Base-by-base conservation (phyloP, 495 filamentous ascomycete species). In the Neurospora sp. region DNA sequence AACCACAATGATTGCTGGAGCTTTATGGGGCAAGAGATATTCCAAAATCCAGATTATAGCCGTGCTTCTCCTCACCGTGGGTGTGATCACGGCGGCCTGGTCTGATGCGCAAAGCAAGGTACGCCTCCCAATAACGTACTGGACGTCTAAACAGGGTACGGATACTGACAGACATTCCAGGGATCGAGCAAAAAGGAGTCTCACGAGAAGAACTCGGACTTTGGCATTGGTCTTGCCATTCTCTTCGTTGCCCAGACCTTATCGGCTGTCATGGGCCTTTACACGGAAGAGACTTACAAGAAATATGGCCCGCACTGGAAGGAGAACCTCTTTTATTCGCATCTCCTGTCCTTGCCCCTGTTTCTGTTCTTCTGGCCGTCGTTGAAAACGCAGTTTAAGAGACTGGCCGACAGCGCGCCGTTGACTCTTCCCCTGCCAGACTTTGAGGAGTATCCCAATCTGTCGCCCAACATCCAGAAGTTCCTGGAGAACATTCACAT, bases 261-360 rank as follows among this genome's bases (percentile, higher is more conserved):
- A 41, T 97, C 94, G 31, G 93, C 96, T 44, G 92, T 94, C 75
- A 98, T 98, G 90, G 96, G 96, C 46, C 87, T 97, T 41, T 99
- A 97, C 82, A 94, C 94, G 0, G 93, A 99, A 80, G 88, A 92
- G 75, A 93, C 94, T 5, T 99, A 98, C 81, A 88, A 88, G 73
- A 87, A 83, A 27, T 92, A 97, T 82, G 94, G 94, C 31, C 90
- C 90, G 42, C 92, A 97, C 83, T 98, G 96, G 94, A 92, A 92
- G 76, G 96, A 98, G 80, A 97, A 96, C 77, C 87, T 99, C 18
- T 98, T 99, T 81, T 99, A 98, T 82, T 92, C 90, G 23, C 94
- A 97, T 75, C 80, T 92, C 23, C 87, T 96, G 20, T 93, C 92
- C 5, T 79, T 97, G 42, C 93, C 93, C 1, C 84, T 91, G 27